A percentile compares a stretch with the other conserved stretches of the same genome.
phyloP scores from a whole-genome alignment of 805 yeast species.

The Saccharomycopsis fibuligera region DNA sequence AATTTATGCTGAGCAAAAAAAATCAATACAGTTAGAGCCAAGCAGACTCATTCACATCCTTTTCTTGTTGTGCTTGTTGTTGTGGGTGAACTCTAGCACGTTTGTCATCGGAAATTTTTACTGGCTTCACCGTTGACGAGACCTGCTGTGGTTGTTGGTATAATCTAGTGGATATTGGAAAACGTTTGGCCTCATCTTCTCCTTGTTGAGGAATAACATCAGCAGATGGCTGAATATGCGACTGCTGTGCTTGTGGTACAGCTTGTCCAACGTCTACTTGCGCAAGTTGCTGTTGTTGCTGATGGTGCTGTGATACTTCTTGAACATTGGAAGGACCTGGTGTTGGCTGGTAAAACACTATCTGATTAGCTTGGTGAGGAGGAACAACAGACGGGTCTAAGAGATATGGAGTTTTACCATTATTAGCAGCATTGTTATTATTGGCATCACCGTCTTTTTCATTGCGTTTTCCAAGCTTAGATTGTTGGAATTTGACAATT shows the following conservation, averaged over 20 bases:
- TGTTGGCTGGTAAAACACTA: conserved; percentile 20
- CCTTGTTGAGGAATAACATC: too few species aligned
- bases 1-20: not conserved
- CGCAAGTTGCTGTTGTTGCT: not conserved
- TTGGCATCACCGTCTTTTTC: conserved; percentile 22
- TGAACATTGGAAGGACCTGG: conserved; percentile 9
- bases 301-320: conserved; percentile 20
- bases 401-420: conserved; percentile 16
- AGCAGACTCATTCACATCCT: not conserved
- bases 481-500: conserved; percentile 65
- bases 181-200: too few species aligned
- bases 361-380: conserved; percentile 20
- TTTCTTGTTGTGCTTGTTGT: not conserved
- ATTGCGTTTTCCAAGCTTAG: conserved; percentile 39
- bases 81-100: not conserved
- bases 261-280: not conserved
- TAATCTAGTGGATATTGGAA: too few species aligned
- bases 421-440: conserved; percentile 1
- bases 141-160: too few species aligned
- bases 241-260: too few species aligned
- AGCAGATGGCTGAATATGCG: too few species aligned
- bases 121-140: not conserved
- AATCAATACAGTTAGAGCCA: not conserved
- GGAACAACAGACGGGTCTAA: conserved; percentile 18
- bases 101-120: not conserved